These are phyloP conservation scores for Elsinoe necatrix DNA, from an alignment of 2,329 filamentous ascomycete species.

Conservation along the genomic window DNA sequence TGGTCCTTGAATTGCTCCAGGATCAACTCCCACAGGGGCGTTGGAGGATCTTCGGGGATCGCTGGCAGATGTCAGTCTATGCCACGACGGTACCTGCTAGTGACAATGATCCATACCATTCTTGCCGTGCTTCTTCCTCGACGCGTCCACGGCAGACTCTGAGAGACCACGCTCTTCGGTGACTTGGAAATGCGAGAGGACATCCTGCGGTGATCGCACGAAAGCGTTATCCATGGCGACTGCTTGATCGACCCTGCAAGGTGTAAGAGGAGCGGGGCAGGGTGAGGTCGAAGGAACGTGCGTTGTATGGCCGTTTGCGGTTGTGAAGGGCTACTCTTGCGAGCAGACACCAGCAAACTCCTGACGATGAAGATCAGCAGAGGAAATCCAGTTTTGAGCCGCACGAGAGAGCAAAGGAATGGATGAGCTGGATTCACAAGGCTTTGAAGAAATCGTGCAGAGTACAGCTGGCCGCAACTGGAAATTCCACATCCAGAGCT, in stretches of 20 bases:
- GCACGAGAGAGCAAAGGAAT: background rate
- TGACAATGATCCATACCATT: slow-evolving; percentile 28
- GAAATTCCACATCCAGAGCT: slow-evolving; percentile 3
- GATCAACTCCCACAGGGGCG: slow-evolving; percentile 90
- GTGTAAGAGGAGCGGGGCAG: background rate
- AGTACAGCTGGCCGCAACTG: slow-evolving; percentile 13
- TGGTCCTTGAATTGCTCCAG: slow-evolving; percentile 99
- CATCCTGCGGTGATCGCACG: slow-evolving; percentile 27
- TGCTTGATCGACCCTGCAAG: background rate
- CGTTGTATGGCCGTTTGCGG: slow-evolving; percentile 5
- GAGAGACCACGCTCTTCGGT: slow-evolving; percentile 28
- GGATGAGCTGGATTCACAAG: background rate
- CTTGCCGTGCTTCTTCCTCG: slow-evolving; percentile 29
- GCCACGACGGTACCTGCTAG: background rate
- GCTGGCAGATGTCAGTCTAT: slow-evolving; percentile 38
- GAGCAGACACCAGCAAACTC: background rate
- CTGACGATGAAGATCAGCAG: background rate
- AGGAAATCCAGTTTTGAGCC: background rate
- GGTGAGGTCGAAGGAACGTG: background rate
- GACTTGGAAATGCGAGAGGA: slow-evolving; percentile 32
- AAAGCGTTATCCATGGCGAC: slow-evolving; percentile 31
- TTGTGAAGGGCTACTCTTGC: background rate
- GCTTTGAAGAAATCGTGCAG: background rate
- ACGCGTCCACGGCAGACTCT: slow-evolving; percentile 24
- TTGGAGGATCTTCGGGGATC: slow-evolving; percentile 83